These are phyloP conservation scores for Collybia nuda DNA, from an alignment of 768 basidiomycete species.

Conservation along the genomic window DNA sequence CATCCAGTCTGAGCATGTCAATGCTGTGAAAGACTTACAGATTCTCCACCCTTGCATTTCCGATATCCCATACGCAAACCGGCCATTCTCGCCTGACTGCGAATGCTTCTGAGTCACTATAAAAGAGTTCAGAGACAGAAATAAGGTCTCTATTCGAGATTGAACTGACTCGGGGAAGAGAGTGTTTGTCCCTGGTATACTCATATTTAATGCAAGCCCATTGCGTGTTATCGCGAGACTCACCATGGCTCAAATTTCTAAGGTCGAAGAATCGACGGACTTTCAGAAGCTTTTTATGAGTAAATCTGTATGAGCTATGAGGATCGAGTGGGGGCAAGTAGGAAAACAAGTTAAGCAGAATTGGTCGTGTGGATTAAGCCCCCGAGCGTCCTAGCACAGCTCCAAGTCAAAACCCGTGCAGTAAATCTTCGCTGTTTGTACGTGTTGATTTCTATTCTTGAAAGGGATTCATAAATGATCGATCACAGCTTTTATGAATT, in stretches of 20 bases:
- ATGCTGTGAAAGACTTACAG: conserved; percentile 57
- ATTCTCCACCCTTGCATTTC: conserved; percentile 99
- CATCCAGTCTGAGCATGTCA: background rate
- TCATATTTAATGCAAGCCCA: background rate
- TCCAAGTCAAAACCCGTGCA: conserved; percentile 9
- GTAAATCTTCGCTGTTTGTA: conserved; percentile 25
- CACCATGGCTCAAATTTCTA: conserved; percentile 27
- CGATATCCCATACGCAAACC: conserved; percentile 73
- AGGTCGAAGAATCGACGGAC: conserved; percentile 3
- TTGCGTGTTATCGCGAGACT: conserved; percentile 13
- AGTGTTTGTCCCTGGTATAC: conserved; percentile 78
- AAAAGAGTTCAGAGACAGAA: conserved; percentile 13
- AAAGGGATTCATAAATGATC: too few species aligned
- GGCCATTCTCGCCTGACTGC: conserved; percentile 66
- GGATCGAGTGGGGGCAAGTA: conserved; percentile 18
- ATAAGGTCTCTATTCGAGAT: conserved; percentile 4
- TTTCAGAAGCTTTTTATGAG: conserved; percentile 8
- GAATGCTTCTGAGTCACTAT: conserved; percentile 84
- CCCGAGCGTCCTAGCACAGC: conserved; percentile 23
- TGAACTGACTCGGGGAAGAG: conserved; percentile 67
- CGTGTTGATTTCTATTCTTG: conserved; percentile 20
- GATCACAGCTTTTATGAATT: too few species aligned
- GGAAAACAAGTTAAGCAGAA: conserved; percentile 13
- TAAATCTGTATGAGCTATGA: conserved; percentile 5
- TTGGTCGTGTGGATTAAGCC: conserved; percentile 36